Conservation (phyloP, 352 stramenopile genomes). For the Pythium guiyangense region DNA sequence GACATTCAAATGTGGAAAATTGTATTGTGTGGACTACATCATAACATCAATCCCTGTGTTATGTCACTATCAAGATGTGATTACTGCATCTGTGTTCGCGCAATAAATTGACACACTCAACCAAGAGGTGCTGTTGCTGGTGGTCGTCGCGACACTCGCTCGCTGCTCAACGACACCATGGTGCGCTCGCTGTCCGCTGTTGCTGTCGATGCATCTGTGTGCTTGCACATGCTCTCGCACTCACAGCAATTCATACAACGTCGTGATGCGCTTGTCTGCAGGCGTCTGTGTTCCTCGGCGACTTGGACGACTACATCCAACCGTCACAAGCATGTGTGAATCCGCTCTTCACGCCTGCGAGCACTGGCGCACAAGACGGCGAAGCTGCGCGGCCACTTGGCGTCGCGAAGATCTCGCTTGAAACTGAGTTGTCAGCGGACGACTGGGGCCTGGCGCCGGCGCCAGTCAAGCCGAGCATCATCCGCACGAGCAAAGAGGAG, state of each 20-base stretch:
- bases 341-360: conserved; percentile 80
- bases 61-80: no score
- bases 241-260: no score
- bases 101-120: no score
- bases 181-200: no score
- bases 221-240: neutral
- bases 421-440: conserved; percentile 61
- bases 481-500: conserved; percentile 66
- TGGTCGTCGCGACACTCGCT: no score
- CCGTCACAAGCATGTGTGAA: conserved; percentile 93
- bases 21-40: no score
- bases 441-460: conserved; percentile 39
- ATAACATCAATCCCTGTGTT: no score
- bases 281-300: conserved; percentile 90
- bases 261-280: conserved; percentile 16
- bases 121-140: no score
- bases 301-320: conserved; percentile 94
- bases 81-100: no score
- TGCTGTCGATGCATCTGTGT: neutral
- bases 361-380: neutral
- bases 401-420: conserved; percentile 69
- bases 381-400: conserved; percentile 16
- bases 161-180: no score
- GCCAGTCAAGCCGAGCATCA: conserved; percentile 65
- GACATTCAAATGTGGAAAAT: no score